These are phyloP conservation scores for Colletotrichum cordylinicola DNA, from an alignment of 2,329 filamentous ascomycete genomes.

Conservation along the genomic window DNA sequence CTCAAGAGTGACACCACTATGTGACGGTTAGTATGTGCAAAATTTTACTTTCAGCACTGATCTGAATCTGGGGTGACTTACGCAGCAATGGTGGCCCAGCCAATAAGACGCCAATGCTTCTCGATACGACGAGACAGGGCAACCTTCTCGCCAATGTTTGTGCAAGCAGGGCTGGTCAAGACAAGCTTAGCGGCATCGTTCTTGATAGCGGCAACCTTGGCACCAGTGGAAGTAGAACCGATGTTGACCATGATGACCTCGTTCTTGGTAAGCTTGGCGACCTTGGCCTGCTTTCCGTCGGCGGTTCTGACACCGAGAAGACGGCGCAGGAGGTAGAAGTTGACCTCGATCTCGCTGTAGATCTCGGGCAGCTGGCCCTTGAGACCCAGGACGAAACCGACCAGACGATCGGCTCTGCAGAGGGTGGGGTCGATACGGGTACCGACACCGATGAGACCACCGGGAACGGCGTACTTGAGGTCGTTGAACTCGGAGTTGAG, in stretches of 20 bases:
- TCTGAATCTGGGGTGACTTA: slow-evolving; percentile 43
- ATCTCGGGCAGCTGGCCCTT: slow-evolving; percentile 94
- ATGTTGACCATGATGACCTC: slow-evolving; percentile 99
- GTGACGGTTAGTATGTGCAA: slow-evolving; percentile 26
- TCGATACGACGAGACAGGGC: slow-evolving; percentile 95
- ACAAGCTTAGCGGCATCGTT: slow-evolving; percentile 96
- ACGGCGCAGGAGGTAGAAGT: slow-evolving; percentile 96
- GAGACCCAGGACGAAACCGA: slow-evolving; percentile 95
- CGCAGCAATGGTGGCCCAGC: slow-evolving; percentile 83
- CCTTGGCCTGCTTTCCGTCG: slow-evolving; percentile 99
- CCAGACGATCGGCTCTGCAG: slow-evolving; percentile 97
- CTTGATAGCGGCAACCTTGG: slow-evolving; percentile 96
- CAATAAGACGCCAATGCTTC: slow-evolving; percentile 97
- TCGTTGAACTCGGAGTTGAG: slow-evolving; percentile 97
- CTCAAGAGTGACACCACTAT: slow-evolving; percentile 61
- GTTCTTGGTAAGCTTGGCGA: slow-evolving; percentile 97
- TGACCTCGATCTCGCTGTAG: slow-evolving; percentile 98
- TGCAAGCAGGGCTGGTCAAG: slow-evolving; percentile 93
- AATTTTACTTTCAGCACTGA: background rate
- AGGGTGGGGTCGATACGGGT: slow-evolving; percentile 97
- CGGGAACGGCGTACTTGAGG: slow-evolving; percentile 96
- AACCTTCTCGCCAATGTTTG: slow-evolving; percentile 97
- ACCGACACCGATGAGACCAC: slow-evolving; percentile 97
- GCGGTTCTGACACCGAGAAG: slow-evolving; percentile 96
- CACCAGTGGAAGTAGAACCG: slow-evolving; percentile 94